A percentile compares a stretch with the other conserved stretches of the same genome.
Evolutionary conservation across 805 yeast species (phyloP).

Genomic region (Brettanomyces bruxellensis): DNA sequence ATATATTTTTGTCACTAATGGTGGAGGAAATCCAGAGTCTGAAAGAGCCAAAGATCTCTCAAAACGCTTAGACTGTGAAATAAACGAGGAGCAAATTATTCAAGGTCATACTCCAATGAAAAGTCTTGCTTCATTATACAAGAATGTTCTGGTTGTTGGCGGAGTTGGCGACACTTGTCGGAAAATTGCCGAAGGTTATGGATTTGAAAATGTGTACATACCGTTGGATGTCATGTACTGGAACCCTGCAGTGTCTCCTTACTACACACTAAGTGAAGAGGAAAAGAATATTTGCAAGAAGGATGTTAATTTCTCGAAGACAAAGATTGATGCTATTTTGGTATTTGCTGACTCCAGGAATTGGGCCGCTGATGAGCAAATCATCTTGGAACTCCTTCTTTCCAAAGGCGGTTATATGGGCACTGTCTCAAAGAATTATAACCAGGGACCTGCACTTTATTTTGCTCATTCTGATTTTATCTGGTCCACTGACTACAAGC

Average conservation of each 20-base stretch:
- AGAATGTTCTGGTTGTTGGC: slow-evolving; percentile 79
- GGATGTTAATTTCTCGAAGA: slow-evolving; percentile 57
- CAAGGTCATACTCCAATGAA: slow-evolving; percentile 95
- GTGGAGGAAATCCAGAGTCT: slow-evolving; percentile 81
- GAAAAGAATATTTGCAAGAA: slow-evolving; percentile 45
- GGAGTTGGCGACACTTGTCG: slow-evolving; percentile 83
- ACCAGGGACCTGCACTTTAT: slow-evolving; percentile 74
- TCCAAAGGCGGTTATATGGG: slow-evolving; percentile 80
- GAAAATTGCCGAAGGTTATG: slow-evolving; percentile 74
- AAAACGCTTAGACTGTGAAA: slow-evolving; percentile 46
- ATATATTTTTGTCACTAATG: slow-evolving; percentile 80
- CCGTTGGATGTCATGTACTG: slow-evolving; percentile 79
- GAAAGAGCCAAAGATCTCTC: slow-evolving; percentile 66
- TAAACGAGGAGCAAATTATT: slow-evolving; percentile 71
- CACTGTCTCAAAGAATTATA: slow-evolving; percentile 57
- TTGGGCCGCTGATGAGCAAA: slow-evolving; percentile 92
- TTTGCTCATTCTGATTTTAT: slow-evolving; percentile 90
- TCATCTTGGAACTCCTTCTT: slow-evolving; percentile 70
- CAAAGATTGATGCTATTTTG: slow-evolving; percentile 67
- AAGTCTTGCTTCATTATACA: slow-evolving; percentile 57
- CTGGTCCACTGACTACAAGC: slow-evolving; percentile 83
- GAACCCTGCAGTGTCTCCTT: slow-evolving; percentile 82
- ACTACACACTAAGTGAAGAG: slow-evolving; percentile 68
- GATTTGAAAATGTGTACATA: slow-evolving; percentile 73
- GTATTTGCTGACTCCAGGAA: slow-evolving; percentile 89